A percentile compares a stretch with the other conserved stretches of the same genome.
Evolutionary conservation across 2,329 filamentous ascomycete genomes (phyloP).

Genomic region (Cercospora sojina): DNA sequence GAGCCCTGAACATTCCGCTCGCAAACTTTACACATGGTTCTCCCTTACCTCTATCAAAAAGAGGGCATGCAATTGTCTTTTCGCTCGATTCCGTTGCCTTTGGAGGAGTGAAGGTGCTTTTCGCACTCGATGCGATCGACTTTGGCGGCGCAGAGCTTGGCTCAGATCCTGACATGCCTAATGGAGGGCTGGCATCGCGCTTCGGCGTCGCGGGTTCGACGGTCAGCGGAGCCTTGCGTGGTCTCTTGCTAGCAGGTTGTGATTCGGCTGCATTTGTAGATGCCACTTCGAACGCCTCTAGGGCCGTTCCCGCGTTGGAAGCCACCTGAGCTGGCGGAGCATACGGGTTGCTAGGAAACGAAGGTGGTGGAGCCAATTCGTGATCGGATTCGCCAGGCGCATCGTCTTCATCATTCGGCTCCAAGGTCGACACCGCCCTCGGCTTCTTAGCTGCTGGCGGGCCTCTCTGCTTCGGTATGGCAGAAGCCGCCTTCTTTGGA

Average conservation of each 20-base stretch:
- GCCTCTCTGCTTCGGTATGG: background rate
- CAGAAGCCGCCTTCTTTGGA: background rate
- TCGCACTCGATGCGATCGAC: background rate
- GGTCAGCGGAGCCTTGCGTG: background rate
- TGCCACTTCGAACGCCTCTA: background rate
- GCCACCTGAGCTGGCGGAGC: background rate
- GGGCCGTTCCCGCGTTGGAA: background rate
- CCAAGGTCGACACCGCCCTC: background rate
- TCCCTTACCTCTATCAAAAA: background rate
- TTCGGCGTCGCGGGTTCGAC: background rate
- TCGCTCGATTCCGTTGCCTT: background rate
- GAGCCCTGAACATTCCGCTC: background rate
- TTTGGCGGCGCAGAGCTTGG: conserved; percentile 1
- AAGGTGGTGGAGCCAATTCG: background rate
- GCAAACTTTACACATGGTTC: background rate
- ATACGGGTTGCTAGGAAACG: conserved; percentile 3
- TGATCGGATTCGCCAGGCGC: background rate
- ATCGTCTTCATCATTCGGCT: background rate
- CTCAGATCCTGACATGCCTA: background rate
- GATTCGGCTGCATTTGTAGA: background rate
- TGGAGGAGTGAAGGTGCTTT: background rate
- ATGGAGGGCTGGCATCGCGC: background rate
- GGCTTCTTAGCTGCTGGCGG: conserved; percentile 7
- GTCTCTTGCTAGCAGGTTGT: conserved; percentile 1
- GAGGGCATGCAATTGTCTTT: background rate